phyloP scores from a whole-genome alignment of 148 eudicot species.

The Pouteria glomerata region DNA sequence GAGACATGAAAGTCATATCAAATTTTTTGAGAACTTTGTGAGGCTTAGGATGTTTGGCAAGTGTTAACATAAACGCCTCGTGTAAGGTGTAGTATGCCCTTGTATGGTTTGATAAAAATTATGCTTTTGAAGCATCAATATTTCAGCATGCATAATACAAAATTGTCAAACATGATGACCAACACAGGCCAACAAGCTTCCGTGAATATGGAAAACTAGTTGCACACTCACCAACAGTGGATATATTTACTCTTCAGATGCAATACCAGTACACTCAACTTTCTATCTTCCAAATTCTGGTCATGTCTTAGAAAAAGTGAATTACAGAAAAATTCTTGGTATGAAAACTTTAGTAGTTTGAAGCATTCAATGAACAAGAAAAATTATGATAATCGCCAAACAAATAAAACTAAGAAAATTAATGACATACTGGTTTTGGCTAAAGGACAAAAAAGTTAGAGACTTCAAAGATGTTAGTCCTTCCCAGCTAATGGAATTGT shows the following conservation, averaged over 20 bases:
- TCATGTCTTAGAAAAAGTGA: background rate
- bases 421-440: constrained; percentile 64
- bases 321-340: too few relatives aligned
- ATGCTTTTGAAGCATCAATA: too few relatives aligned
- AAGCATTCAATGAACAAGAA: background rate
- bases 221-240: background rate
- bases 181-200: too few relatives aligned
- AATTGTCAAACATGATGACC: too few relatives aligned
- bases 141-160: too few relatives aligned
- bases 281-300: too few relatives aligned
- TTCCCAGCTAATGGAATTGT: constrained; percentile 71
- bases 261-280: background rate
- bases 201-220: too few relatives aligned
- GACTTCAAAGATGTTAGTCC: constrained; percentile 51
- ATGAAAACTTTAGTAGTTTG: background rate
- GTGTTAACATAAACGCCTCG: background rate
- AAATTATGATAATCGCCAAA: background rate
- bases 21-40: background rate
- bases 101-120: background rate
- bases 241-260: background rate
- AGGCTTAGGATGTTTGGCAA: background rate
- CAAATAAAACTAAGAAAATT: background rate
- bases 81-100: background rate
- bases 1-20: background rate
- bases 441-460: constrained; percentile 55